Evolutionary conservation across 257 asterid species (phyloP).

Genomic region (Solanum bulbocastanum): DNA sequence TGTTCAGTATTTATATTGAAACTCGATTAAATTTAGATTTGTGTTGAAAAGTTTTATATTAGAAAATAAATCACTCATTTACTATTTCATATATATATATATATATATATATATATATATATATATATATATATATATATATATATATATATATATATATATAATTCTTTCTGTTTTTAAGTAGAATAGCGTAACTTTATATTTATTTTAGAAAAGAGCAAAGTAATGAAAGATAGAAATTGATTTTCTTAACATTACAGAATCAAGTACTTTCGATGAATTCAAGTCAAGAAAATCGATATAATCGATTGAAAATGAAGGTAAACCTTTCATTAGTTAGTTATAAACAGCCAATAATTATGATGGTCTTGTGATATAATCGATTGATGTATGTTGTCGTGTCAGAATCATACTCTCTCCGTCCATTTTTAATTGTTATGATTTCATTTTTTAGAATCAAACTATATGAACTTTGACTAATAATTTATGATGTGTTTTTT

Average conservation of each 20-base stretch:
- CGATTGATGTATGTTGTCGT: background rate
- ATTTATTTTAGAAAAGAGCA: background rate
- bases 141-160: no score
- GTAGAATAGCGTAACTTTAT: background rate
- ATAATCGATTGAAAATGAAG: background rate
- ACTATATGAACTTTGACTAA: no score
- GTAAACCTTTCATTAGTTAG: background rate
- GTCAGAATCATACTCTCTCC: background rate
- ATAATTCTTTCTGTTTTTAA: background rate
- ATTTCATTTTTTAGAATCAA: no score
- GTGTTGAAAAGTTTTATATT: accelerated
- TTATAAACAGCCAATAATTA: background rate
- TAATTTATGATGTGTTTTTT: no score
- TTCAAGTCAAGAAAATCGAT: background rate
- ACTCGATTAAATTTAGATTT: no score
- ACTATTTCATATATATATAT: background rate
- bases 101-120: no score
- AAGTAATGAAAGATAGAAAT: background rate
- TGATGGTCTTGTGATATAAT: background rate
- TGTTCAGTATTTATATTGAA: no score
- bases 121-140: no score
- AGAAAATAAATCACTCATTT: background rate
- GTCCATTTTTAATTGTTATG: no score
- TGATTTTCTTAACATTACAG: background rate
- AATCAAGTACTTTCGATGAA: background rate